These are phyloP conservation scores for Tricholoma sp. DNA, from an alignment of 768 basidiomycete genomes.

Conservation along the genomic window DNA sequence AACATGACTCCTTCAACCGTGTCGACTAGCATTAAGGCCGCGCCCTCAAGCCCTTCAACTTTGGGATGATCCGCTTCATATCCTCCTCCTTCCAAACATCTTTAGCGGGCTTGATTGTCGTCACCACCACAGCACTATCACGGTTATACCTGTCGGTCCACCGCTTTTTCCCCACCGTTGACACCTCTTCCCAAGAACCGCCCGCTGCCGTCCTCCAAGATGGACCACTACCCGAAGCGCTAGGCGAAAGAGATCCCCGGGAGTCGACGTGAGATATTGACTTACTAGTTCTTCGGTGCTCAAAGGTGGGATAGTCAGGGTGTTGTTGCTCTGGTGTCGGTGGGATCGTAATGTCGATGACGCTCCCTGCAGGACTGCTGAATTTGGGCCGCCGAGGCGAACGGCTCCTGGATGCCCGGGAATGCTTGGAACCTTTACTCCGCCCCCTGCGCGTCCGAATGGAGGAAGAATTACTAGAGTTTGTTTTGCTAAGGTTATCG, in stretches of 20 bases:
- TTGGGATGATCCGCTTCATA: slow-evolving; percentile 4
- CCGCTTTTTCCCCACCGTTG: neutral
- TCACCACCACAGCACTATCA: slow-evolving; percentile 2
- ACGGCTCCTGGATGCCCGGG: slow-evolving; percentile 5
- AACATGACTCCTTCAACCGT: neutral
- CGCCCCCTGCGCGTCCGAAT: slow-evolving; percentile 6
- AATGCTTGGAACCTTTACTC: slow-evolving; percentile 3
- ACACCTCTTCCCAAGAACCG: slow-evolving; percentile 7
- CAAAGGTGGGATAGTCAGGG: neutral
- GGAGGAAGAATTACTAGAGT: neutral
- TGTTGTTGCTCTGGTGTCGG: neutral
- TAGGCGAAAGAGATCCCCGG: neutral
- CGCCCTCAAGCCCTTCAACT: neutral
- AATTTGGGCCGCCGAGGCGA: slow-evolving; percentile 6
- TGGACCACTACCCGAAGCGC: neutral
- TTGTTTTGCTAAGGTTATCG: slow-evolving; percentile 4
- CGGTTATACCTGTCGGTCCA: neutral
- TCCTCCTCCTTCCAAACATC: slow-evolving; percentile 3
- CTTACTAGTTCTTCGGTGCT: neutral
- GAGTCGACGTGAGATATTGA: neutral
- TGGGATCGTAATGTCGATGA: slow-evolving; percentile 13
- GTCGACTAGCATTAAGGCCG: neutral
- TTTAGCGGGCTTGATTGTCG: slow-evolving; percentile 1
- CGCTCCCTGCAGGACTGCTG: slow-evolving; percentile 6
- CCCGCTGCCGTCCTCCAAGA: neutral